phyloP scores from a whole-genome alignment of 1,139 yeast genomes.

The Debaryomyces nepalensis region DNA sequence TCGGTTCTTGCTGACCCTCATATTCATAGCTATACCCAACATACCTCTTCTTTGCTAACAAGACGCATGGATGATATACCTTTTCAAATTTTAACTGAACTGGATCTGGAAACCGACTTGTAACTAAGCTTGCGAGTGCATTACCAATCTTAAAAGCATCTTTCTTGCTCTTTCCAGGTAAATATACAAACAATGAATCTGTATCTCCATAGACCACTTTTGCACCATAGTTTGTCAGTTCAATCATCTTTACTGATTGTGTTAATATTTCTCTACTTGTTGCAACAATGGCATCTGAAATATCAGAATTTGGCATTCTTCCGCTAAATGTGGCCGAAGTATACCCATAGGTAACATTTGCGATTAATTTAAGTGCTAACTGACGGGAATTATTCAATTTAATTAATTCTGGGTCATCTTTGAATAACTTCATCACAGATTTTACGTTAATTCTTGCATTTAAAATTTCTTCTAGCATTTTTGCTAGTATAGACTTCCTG shows the following conservation, averaged over 20 bases:
- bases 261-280: slow-evolving; percentile 86
- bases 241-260: slow-evolving; percentile 71
- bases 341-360: slow-evolving; percentile 96
- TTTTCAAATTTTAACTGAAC: slow-evolving; percentile 86
- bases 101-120: slow-evolving; percentile 79
- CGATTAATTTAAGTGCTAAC: slow-evolving; percentile 83
- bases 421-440: slow-evolving; percentile 63
- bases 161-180: slow-evolving; percentile 77
- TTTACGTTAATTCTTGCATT: slow-evolving; percentile 82
- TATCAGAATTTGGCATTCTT: slow-evolving; percentile 94
- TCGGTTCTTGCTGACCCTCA: slow-evolving; percentile 57
- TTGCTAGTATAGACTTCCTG: slow-evolving; percentile 75
- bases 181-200: slow-evolving; percentile 86
- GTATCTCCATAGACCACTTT: slow-evolving; percentile 97
- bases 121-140: slow-evolving; percentile 65
- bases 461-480: slow-evolving; percentile 82
- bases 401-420: slow-evolving; percentile 48
- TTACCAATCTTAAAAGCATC: slow-evolving; percentile 82
- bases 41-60: slow-evolving; percentile 85
- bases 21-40: slow-evolving; percentile 80
- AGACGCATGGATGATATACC: slow-evolving; percentile 84
- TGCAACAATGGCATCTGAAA: slow-evolving; percentile 93
- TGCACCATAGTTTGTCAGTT: slow-evolving; percentile 74
- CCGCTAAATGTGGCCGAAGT: slow-evolving; percentile 95
- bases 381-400: slow-evolving; percentile 77